A percentile compares a stretch with the other conserved stretches of the same genome.
Evolutionary conservation across 176 grass and related monocot genomes (phyloP).

Genomic region (Bothriochloa decipiens): DNA sequence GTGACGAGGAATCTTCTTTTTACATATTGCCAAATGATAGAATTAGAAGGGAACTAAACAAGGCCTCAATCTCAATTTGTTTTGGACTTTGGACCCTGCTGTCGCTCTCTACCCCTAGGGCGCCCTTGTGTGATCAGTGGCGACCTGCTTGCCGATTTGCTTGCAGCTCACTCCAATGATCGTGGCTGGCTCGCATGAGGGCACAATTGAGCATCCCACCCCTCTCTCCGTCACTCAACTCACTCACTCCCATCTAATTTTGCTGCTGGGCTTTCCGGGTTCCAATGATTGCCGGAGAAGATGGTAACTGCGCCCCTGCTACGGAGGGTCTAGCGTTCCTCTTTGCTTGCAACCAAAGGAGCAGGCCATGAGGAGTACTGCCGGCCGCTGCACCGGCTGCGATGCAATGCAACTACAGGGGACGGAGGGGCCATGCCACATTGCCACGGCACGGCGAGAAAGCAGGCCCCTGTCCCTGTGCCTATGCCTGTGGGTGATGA

Average conservation of each 20-base stretch:
- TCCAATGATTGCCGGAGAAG: constrained; percentile 52
- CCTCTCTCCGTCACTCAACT: background rate
- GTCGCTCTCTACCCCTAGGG: background rate
- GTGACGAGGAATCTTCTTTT: too few species aligned
- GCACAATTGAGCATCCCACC: background rate
- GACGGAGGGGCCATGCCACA: background rate
- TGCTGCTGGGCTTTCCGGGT: constrained; percentile 47
- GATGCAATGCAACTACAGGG: background rate
- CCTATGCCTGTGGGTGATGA: background rate
- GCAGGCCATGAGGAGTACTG: constrained; percentile 19
- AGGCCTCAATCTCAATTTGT: too few species aligned
- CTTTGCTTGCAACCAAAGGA: constrained; percentile 66
- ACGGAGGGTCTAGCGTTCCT: background rate
- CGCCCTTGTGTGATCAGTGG: background rate
- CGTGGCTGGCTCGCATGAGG: background rate
- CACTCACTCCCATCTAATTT: constrained; percentile 23
- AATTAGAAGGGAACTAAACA: too few species aligned
- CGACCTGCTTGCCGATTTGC: constrained; percentile 33
- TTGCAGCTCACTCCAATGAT: constrained; percentile 51
- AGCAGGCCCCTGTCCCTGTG: background rate
- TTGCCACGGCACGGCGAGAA: background rate
- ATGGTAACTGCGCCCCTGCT: constrained; percentile 20
- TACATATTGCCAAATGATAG: too few species aligned
- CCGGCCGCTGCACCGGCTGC: constrained; percentile 29
- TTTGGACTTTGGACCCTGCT: background rate